These are phyloP conservation scores for Raphanus sativus DNA, from an alignment of 345 rosid species.

Conservation along the genomic window DNA sequence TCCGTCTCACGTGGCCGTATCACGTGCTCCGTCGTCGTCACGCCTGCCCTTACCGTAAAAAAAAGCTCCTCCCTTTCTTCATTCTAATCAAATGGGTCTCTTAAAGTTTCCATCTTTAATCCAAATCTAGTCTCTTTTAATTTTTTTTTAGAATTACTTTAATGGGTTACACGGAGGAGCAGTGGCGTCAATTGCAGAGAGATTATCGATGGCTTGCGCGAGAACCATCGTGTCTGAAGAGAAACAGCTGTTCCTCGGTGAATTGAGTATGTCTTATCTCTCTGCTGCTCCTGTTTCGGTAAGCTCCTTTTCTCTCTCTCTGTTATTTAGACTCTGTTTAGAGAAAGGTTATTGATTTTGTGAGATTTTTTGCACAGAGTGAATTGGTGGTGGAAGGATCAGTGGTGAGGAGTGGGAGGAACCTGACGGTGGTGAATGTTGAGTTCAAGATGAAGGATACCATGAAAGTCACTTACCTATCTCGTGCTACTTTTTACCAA, in stretches of 20 bases:
- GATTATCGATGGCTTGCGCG: slow-evolving; percentile 63
- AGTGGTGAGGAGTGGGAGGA: slow-evolving; percentile 71
- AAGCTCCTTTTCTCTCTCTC: background rate
- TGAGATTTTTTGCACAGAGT: slow-evolving; percentile 35
- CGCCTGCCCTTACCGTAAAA: slow-evolving; percentile 50
- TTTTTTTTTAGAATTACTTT: slow-evolving; percentile 46
- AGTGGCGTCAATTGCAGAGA: slow-evolving; percentile 65
- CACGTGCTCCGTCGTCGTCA: slow-evolving; percentile 58
- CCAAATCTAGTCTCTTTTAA: background rate
- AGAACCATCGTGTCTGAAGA: slow-evolving; percentile 59
- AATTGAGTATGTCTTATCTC: slow-evolving; percentile 67
- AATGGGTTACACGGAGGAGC: slow-evolving; percentile 71
- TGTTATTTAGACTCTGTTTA: background rate
- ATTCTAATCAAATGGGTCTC: slow-evolving; percentile 14
- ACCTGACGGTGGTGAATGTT: slow-evolving; percentile 54
- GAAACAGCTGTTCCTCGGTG: slow-evolving; percentile 62
- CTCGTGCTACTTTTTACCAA: slow-evolving; percentile 69
- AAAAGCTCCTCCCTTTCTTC: background rate
- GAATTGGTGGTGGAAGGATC: slow-evolving; percentile 59
- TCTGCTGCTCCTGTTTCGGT: slow-evolving; percentile 50
- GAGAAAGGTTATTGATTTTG: background rate
- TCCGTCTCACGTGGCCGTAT: slow-evolving; percentile 54
- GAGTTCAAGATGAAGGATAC: slow-evolving; percentile 59
- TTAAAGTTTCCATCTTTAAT: slow-evolving; percentile 20
- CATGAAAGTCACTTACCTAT: slow-evolving; percentile 46